Percentiles rank a stretch among this genome's conserved stretches.
Conservation (phyloP, 768 basidiomycete genomes). For the Mycena galopus region DNA sequence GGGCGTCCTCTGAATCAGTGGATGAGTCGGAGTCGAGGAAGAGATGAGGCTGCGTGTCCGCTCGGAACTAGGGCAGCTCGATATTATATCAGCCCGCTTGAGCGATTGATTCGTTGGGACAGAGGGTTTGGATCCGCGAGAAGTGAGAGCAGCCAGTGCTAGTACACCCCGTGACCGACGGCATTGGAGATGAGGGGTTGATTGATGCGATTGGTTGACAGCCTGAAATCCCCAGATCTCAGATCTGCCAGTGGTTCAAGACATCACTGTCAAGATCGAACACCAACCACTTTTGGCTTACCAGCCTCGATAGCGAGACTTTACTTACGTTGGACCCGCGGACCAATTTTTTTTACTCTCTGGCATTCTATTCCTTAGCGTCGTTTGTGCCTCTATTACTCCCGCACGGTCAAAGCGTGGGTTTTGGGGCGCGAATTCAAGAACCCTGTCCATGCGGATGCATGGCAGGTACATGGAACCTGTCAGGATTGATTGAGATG, state of each 20-base stretch:
- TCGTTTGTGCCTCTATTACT: background rate
- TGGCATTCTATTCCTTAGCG: background rate
- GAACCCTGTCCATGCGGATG: too few relatives aligned
- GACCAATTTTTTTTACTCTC: background rate
- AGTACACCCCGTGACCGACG: background rate
- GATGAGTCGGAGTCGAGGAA: too few relatives aligned
- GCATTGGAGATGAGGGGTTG: too few relatives aligned
- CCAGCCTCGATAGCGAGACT: constrained; percentile 1
- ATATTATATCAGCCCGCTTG: constrained; percentile 4
- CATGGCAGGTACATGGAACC: too few relatives aligned
- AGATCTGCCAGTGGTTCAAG: constrained; percentile 8
- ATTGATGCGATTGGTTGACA: background rate
- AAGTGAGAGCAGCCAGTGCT: constrained; percentile 15
- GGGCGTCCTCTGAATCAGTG: too few relatives aligned
- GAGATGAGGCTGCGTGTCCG: background rate
- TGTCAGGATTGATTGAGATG: too few relatives aligned
- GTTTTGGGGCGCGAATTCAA: too few relatives aligned
- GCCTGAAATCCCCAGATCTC: background rate
- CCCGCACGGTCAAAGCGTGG: too few relatives aligned
- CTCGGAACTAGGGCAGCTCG: constrained; percentile 15
- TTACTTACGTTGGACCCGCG: background rate
- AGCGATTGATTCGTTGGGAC: constrained; percentile 1
- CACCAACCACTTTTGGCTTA: constrained; percentile 3
- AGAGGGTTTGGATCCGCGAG: constrained; percentile 3
- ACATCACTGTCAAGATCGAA: background rate